phyloP scores from a whole-genome alignment of 306 rosid species.

The peach (Prunus persica) region Prunus_persica_NCBIv2 NC_034016.1:11912501-11913000 shows the following conservation, averaged over 20 bases:
- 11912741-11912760: neutral
- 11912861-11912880: neutral
- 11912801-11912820: neutral
- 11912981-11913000: too few species aligned
- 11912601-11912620: neutral
- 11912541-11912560: neutral
- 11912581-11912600: constrained; percentile 5
- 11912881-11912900: fast-evolving
- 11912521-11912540: constrained; percentile 6
- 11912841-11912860: neutral
- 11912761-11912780: neutral
- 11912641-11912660: constrained; percentile 35
- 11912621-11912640: constrained; percentile 38
- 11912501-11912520: constrained; percentile 25
- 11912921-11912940: too few species aligned
- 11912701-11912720: constrained; percentile 17
- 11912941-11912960: too few species aligned
- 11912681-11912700: constrained; percentile 18
- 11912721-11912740: neutral
- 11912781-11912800: neutral
- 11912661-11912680: constrained; percentile 34
- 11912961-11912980: too few species aligned
- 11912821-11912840: too few species aligned
- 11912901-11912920: too few species aligned
- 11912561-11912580: neutral